Base-by-base conservation (phyloP, 2,329 filamentous ascomycete genomes). In the Fusarium sp. region DNA sequence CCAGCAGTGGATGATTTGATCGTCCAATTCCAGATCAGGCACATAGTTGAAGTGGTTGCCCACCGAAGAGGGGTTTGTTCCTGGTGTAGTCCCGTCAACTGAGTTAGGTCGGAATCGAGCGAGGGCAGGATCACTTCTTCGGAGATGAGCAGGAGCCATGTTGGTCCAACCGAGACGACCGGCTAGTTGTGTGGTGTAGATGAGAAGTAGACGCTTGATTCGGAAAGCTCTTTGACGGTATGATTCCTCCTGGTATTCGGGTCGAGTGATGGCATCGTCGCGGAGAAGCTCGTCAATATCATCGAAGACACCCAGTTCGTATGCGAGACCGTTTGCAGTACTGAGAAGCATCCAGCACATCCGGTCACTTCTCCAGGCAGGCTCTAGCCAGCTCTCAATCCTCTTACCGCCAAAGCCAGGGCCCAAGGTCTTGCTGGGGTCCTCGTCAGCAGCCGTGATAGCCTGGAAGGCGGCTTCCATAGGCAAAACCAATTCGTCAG, bases 291-390 rank as follows among this genome's bases (percentile, higher is more conserved):
- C 92, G 61, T 92, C 93, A 69, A 94, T 93, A 62, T 94, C 90
- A 72, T 98, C 96, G 74, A 98, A 99, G 4, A 99, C 93, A 13
- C 96, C 96, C 32, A 99, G 88, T 79, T 99, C 96, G 72, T 97
- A 97, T 0, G 93, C 93, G 40, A 98, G 84, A 2, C 94, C 92
- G 83, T 95, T 92, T 16, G 93, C 94, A 40, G 94, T 97, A 76
- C 93, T 97, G 30, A 98, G 86, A 16, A 98, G 84, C 93, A 98
- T 98, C 95, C 95, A 98, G 77, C 93, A 97, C 93, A 98, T 97
- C 57, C 94, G 92, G 76, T 98, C 95, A 69, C 92, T 93, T 73
- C 95, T 88, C 93, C 95, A 98, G 11, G 93, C 95, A 4, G 96
- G 96, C 79, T 99, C 96, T 6, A 98, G 88, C 93, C 96, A 98